Base-by-base conservation (phyloP, 1,139 yeast genomes). In the Pichia sp. region DNA sequence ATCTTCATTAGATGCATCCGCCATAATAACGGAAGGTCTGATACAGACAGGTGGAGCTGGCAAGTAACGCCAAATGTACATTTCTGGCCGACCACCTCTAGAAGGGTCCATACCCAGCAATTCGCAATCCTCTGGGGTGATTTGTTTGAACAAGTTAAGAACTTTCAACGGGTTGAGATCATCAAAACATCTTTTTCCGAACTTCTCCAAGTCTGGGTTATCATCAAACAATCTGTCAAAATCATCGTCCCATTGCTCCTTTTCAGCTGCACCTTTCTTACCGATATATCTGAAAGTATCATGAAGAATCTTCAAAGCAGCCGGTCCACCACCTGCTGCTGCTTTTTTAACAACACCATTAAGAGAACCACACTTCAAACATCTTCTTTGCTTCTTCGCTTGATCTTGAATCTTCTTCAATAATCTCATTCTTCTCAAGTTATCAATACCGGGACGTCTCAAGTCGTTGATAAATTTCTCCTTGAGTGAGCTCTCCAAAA, bases 11-110 rank as follows among this genome's bases (percentile, higher is more conserved):
- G 94, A 81, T 30, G 88, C 86, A 41, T 91, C 94, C 56, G 86
- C 93, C 87, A 86, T 86, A 68, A 77, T 69, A 24, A 93, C 97
- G 6, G 97, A 88, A 2, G 99, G 99, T 50, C 99, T 76, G 39
- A 93, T 91, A 68, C 98, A 93, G 17, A 93, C 96, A 0, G 99
- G 99, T 1, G 99, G 98, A 0, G 97, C 98, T 0, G 98, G 98
- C 37, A 93, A 69, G 57, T 88, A 93, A 52, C 95, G 73, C 99
- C 98, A 93, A 31, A 93, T 75, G 58, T 88, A 91, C 74, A 83
- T 86, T 60, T 91, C 98, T 2, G 98, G 98, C 47, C 98, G 72
- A 27, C 97, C 96, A 24, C 88, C 86, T 47, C 77, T 71, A 5
- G 84, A 69, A 1, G 96, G 75, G 56, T 91, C 94, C 46, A 93